Base-by-base conservation (phyloP, 257 asterid species). In the Solanum chmielewskii region DNA sequence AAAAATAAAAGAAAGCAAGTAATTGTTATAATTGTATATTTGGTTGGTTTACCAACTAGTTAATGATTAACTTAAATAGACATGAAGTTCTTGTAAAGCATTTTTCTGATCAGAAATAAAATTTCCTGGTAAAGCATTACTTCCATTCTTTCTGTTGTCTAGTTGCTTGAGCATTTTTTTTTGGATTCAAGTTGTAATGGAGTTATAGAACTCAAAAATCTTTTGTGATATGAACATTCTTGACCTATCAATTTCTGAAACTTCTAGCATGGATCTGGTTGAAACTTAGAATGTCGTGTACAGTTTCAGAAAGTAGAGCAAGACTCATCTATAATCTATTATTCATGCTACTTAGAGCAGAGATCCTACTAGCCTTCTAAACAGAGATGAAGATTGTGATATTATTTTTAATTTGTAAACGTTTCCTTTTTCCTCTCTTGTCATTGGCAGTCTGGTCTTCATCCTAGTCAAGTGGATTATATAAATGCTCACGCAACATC, bases 401-500 rank as follows among this genome's bases (percentile, higher is more conserved):
- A n/a, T 80, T 47, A 31, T 80, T 49, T 44, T 49, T 25, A 5
- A 80, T 80, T 29, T 29, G 85, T 49, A 80, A 31, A 80, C 7
- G 44, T 5, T 80, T 45, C 44, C 73, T 66, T 15, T 69, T 69
- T 25, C 25, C 60, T 81, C 89, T 83, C 39, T 71, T 88, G 62
- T 90, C 86, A 44, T 74, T 89, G 91, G 92, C 97, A 96, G 98
- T 95, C 99, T 59, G 98, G 98, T 41, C 91, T 97, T 87, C 87
- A 86, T 81, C 94, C 97, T 87, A 86, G 89, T 75, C 98, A 97
- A 90, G 99, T 97, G 92, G 98, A 94, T 87, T 97, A 97, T 91
- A 88, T 97, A 84, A 97, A 97, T 90, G 98, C 99, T 71, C 99
- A 97, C 84, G 99, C 99, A 82, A 97, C 99, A 70, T 97, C 99